Evolutionary conservation across 129 eudicot species (phyloP).

Genomic region (Flaveria trinervia): DNA sequence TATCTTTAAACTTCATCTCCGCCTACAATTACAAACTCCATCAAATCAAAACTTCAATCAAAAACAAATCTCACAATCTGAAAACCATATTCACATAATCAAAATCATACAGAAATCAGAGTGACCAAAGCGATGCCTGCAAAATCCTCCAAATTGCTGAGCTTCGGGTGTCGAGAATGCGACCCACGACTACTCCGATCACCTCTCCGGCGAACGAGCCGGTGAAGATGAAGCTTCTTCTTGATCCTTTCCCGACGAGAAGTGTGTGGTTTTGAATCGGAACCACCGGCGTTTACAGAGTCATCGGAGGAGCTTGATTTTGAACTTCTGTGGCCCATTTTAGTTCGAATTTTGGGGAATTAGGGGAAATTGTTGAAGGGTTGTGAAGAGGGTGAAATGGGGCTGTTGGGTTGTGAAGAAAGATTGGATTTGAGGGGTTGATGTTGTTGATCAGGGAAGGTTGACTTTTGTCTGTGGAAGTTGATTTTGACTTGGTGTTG

Average conservation of each 20-base stretch:
- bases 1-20: conserved; percentile 90
- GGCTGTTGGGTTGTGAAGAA: neutral
- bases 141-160: conserved; percentile 61
- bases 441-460: conserved; percentile 24
- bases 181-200: conserved; percentile 25
- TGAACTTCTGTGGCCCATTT: conserved; percentile 73
- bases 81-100: neutral
- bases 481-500: neutral
- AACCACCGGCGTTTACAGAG: conserved; percentile 32
- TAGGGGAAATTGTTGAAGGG: neutral
- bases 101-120: conserved; percentile 47
- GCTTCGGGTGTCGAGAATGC: conserved; percentile 33
- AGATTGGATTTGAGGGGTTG: neutral
- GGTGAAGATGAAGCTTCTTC: conserved; percentile 49
- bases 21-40: conserved; percentile 63
- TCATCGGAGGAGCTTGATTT: conserved; percentile 47
- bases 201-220: conserved; percentile 34
- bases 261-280: conserved; percentile 19
- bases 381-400: neutral
- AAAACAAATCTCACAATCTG: neutral
- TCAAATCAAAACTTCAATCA: neutral
- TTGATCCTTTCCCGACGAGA: conserved; percentile 50
- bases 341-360: neutral
- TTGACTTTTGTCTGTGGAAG: conserved; percentile 26
- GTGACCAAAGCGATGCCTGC: conserved; percentile 83